These are phyloP conservation scores for Xylaria sp. DNA, from an alignment of 2,329 filamentous ascomycete species.

Conservation along the genomic window DNA sequence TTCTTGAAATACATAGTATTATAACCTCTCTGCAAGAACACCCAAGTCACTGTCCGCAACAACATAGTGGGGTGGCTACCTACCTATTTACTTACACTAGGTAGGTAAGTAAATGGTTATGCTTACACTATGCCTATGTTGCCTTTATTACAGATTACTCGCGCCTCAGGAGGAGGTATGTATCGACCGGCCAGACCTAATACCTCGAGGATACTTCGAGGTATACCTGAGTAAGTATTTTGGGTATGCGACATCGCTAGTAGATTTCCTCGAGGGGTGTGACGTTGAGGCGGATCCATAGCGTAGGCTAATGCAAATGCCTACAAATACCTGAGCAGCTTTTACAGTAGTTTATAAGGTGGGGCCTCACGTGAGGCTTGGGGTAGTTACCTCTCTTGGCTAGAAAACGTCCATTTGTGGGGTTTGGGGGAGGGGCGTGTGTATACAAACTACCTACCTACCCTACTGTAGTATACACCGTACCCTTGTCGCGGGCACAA, in stretches of 20 bases:
- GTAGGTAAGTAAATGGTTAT: not conserved
- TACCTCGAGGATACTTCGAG: no score
- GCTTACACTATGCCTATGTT: no score
- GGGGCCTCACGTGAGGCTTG: constrained; percentile 35
- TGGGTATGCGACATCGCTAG: no score
- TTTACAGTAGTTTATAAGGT: constrained; percentile 33
- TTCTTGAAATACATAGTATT: not conserved
- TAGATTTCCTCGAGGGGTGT: constrained; percentile 16
- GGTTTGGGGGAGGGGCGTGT: constrained; percentile 1
- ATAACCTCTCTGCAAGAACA: no score
- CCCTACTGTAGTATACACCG: not conserved
- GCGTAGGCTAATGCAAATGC: constrained; percentile 20
- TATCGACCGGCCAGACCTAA: no score
- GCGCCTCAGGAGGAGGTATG: no score
- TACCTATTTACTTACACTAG: not conserved
- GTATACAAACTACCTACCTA: no score
- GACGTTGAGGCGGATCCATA: constrained; percentile 32
- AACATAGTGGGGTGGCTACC: not conserved
- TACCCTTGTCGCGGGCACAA: not conserved
- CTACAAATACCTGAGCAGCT: not conserved
- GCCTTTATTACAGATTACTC: no score
- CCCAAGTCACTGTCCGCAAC: not conserved
- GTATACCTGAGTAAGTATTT: no score
- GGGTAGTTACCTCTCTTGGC: constrained; percentile 22
- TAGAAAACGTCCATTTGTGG: constrained; percentile 16